Evolutionary conservation across 106 monocot genomes (phyloP).

Genomic region (Agapanthus africanus): DNA sequence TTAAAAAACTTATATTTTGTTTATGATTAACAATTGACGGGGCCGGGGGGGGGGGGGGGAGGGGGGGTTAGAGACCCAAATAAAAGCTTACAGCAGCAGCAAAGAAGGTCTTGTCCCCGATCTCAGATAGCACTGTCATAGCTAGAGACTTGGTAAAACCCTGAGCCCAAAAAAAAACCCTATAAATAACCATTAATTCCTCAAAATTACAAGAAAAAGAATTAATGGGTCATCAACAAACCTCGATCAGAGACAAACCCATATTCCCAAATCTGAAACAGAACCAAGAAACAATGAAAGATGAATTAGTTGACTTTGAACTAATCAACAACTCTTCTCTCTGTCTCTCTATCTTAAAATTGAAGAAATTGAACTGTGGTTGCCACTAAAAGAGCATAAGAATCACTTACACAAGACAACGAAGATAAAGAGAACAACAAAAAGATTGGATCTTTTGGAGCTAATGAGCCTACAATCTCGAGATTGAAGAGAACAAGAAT

Average conservation of each 20-base stretch:
- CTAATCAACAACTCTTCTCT: background rate
- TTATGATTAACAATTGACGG: too few relatives aligned
- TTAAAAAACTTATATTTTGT: too few relatives aligned
- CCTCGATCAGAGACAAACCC: conserved; percentile 36
- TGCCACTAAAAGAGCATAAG: background rate
- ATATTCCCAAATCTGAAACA: background rate
- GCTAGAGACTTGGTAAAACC: conserved; percentile 95
- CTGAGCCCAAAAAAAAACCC: conserved; percentile 23
- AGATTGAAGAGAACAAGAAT: background rate
- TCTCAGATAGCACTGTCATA: conserved; percentile 94
- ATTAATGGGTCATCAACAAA: conserved; percentile 3
- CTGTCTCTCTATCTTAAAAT: background rate
- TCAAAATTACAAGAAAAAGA: background rate
- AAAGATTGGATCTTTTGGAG: background rate
- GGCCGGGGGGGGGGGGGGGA: too few relatives aligned
- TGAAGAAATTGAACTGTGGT: background rate
- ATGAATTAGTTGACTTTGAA: background rate
- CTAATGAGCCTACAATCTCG: background rate
- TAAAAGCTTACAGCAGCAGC: conserved; percentile 68
- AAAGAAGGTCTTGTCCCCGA: conserved; percentile 98
- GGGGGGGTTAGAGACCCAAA: background rate
- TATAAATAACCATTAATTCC: background rate
- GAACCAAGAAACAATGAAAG: background rate
- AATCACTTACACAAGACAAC: background rate
- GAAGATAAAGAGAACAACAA: background rate